Percentiles rank a stretch among this genome's conserved stretches.
phyloP scores from a whole-genome alignment of 129 eudicot species.

The Deinandra increscens region DNA sequence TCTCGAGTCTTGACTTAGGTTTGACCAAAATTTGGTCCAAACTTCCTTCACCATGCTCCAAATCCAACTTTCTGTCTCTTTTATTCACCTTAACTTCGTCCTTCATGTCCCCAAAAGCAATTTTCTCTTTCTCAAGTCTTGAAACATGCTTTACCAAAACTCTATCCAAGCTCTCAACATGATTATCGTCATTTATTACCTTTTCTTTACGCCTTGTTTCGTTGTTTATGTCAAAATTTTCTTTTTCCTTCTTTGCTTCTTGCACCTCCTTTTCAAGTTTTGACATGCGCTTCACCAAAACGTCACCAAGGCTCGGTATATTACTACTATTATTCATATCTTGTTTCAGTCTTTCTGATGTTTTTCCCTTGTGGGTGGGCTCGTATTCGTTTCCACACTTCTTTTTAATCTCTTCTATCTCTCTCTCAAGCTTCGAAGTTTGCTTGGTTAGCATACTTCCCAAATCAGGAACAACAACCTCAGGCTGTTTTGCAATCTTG shows the following conservation, averaged over 20 bases:
- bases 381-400: conserved; percentile 31
- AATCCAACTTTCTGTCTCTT: conserved; percentile 23
- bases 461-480: conserved; percentile 39
- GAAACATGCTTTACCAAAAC: conserved; percentile 78
- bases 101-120: conserved; percentile 25
- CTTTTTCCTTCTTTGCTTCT: conserved; percentile 72
- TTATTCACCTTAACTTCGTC: conserved; percentile 35
- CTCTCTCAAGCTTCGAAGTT: conserved; percentile 72
- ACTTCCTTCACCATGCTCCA: conserved; percentile 44
- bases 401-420: conserved; percentile 52
- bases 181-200: background rate
- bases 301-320: conserved; percentile 64
- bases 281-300: conserved; percentile 61
- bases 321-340: conserved; percentile 27
- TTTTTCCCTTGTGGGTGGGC: conserved; percentile 19
- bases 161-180: conserved; percentile 56
- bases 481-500: conserved; percentile 21
- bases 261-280: conserved; percentile 75
- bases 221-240: conserved; percentile 58
- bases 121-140: conserved; percentile 72
- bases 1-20: conserved; percentile 67
- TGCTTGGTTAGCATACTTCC: conserved; percentile 68
- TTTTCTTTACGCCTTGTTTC: conserved; percentile 26
- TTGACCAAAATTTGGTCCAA: conserved; percentile 72
- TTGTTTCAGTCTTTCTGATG: conserved; percentile 35